phyloP scores from a whole-genome alignment of 306 rosid genomes.

The Cucurbita maxima region DNA sequence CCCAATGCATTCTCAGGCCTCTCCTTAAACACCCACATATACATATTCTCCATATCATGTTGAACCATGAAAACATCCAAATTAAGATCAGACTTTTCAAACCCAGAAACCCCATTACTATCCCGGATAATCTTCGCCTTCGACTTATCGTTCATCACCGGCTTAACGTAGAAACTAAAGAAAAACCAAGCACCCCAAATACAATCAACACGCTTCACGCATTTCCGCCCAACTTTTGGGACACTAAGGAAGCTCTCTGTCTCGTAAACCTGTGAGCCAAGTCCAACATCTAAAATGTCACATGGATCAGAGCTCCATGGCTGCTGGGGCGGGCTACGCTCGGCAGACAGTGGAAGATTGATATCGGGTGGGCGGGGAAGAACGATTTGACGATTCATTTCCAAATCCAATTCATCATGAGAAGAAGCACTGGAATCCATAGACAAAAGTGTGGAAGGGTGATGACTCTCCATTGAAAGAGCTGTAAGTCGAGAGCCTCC shows the following conservation, averaged over 20 bases:
- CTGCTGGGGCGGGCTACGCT: constrained; percentile 76
- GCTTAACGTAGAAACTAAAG: constrained; percentile 84
- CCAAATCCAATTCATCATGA: constrained; percentile 82
- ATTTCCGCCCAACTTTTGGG: constrained; percentile 70
- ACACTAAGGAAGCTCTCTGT: constrained; percentile 47
- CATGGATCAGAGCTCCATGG: constrained; percentile 62
- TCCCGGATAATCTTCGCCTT: constrained; percentile 68
- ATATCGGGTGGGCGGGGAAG: constrained; percentile 72
- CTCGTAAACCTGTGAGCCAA: constrained; percentile 67
- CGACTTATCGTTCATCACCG: constrained; percentile 53
- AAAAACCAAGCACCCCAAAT: constrained; percentile 99
- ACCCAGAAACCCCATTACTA: constrained; percentile 57
- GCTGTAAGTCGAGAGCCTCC: constrained; percentile 54
- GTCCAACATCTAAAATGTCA: constrained; percentile 75
- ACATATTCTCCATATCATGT: constrained; percentile 97
- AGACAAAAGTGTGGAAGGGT: constrained; percentile 75
- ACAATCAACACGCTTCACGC: constrained; percentile 65
- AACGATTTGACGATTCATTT: constrained; percentile 63
- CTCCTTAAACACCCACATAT: constrained; percentile 98
- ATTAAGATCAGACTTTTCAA: constrained; percentile 74
- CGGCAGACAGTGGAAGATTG: constrained; percentile 71
- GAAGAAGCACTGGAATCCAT: constrained; percentile 97
- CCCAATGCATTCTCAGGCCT: constrained; percentile 89
- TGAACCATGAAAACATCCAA: constrained; percentile 88
- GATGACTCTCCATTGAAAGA: constrained; percentile 86